Evolutionary conservation across 2,329 filamentous ascomycete genomes (phyloP), one percentile per base, ranked within the genome.

Genomic region (Lomentospora prolificans): DNA sequence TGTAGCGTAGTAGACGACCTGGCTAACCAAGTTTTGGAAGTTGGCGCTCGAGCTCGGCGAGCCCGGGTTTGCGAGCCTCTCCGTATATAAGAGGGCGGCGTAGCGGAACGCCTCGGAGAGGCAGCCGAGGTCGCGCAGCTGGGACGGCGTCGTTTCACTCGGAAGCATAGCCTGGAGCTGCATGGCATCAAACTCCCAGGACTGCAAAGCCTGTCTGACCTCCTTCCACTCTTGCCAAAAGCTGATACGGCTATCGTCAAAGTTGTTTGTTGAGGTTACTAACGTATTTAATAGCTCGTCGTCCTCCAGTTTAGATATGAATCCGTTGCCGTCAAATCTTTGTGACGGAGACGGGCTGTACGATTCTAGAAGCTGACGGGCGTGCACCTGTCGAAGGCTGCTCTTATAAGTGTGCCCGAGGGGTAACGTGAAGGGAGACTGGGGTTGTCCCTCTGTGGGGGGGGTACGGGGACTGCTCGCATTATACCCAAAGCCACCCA

Each of bases 101-200:
- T 94, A 90, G 17, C 91, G 87, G 76, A 96, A 96, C 9, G 87
- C 87, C 68, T 96, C 90, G 19, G 89, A 95, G 53, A 96, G 86
- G 63, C 90, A 88, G 31, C 84, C 79, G 9, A 96, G 76, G 60
- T 95, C 90, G 22, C 83, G 77, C 1, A 87, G 72, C 66, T 94
- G 87, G 6, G 77, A 77, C 8, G 79, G 72, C 0, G 79, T 79
- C 1, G 78, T 74, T 2, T 70, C 65, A 48, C 70, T 69, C 14
- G 77, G 76, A 9, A 84, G 72, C 7, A 75, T 77, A 3, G 75
- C 68, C 12, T 75, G 70, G 9, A 83, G 68, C 7, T 77, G 71
- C 5, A 73, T 67, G 0, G 78, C 68, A 60, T 87, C 80, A 63
- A 94, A 89, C 60, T 90, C 81, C 90, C 90, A 96, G 60, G 81